phyloP scores from a whole-genome alignment of 768 basidiomycete genomes.

The Gymnopilus dilepis region DNA sequence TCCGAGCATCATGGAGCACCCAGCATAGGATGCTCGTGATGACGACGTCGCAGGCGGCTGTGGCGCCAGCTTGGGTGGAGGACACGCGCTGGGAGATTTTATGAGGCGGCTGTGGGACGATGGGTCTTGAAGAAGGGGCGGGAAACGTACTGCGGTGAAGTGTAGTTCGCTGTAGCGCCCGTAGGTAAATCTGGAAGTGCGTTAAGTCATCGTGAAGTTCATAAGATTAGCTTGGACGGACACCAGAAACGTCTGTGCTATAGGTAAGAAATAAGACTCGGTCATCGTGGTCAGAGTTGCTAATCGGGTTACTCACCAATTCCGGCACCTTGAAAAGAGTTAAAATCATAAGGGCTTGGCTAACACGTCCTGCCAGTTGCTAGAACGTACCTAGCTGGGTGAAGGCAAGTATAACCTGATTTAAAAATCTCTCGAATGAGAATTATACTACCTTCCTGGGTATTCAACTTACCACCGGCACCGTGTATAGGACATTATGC shows the following conservation, averaged over 20 bases:
- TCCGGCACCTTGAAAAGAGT: not conserved
- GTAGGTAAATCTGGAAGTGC: not conserved
- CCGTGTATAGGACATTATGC: not conserved
- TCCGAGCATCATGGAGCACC: constrained; percentile 14
- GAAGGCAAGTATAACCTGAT: constrained; percentile 1
- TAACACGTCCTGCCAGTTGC: not conserved
- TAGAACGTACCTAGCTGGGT: not conserved
- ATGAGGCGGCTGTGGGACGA: not conserved
- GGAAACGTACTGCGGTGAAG: not conserved
- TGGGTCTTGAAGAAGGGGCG: too few relatives aligned
- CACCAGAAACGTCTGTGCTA: not conserved
- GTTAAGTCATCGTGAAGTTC: not conserved
- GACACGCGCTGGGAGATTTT: constrained; percentile 6
- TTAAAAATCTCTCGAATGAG: not conserved
- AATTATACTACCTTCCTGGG: not conserved
- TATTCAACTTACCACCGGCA: not conserved
- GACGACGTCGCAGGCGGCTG: constrained; percentile 15
- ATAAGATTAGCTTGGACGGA: not conserved
- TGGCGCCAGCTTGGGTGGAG: constrained; percentile 14
- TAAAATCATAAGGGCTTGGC: not conserved
- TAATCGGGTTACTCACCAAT: constrained; percentile 2
- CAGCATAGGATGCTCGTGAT: constrained; percentile 9
- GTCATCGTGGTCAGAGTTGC: too few relatives aligned
- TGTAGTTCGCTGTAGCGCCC: not conserved
- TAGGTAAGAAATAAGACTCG: not conserved